These are phyloP conservation scores for Mortierella polycephala DNA, from an alignment of 371 early-diverging fungal species.

Conservation along the genomic window DNA sequence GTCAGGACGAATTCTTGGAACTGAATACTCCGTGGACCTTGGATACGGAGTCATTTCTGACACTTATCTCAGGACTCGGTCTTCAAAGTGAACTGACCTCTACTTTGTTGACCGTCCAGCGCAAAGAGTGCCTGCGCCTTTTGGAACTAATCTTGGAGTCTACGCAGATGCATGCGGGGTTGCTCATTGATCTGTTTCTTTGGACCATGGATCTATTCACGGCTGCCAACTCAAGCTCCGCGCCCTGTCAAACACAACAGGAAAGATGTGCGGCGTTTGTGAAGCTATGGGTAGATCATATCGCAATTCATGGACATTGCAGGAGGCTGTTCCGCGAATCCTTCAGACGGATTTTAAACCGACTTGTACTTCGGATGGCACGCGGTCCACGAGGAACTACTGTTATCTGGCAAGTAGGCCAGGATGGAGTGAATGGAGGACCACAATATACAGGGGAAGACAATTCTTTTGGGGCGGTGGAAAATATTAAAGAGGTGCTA, in stretches of 20 bases:
- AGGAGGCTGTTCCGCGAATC: conserved; percentile 16
- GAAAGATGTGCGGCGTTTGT: not conserved
- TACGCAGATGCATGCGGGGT: not conserved
- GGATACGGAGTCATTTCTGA: conserved; percentile 17
- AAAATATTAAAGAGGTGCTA: conserved; percentile 7
- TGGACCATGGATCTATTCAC: conserved; percentile 21
- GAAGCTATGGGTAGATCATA: conserved; percentile 4
- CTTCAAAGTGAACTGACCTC: conserved; percentile 18
- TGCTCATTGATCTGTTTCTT: conserved; percentile 12
- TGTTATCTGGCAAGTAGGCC: not conserved
- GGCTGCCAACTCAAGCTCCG: not conserved
- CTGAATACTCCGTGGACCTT: conserved; percentile 32
- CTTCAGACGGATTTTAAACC: conserved; percentile 9
- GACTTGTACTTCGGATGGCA: conserved; percentile 8
- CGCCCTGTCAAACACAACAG: not conserved
- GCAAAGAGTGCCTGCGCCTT: conserved; percentile 12
- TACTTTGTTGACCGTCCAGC: conserved; percentile 5
- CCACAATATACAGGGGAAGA: not conserved
- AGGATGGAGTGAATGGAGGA: not conserved
- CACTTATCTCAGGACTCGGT: conserved; percentile 11
- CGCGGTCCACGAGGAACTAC: not conserved
- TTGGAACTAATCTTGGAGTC: conserved; percentile 15
- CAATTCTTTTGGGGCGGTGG: not conserved
- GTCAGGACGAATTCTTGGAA: conserved; percentile 41
- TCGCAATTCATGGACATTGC: conserved; percentile 6